A percentile compares a stretch with the other conserved stretches of the same genome.
Evolutionary conservation across 805 yeast genomes (phyloP).

Genomic region (Suhomyces canberraensis): DNA sequence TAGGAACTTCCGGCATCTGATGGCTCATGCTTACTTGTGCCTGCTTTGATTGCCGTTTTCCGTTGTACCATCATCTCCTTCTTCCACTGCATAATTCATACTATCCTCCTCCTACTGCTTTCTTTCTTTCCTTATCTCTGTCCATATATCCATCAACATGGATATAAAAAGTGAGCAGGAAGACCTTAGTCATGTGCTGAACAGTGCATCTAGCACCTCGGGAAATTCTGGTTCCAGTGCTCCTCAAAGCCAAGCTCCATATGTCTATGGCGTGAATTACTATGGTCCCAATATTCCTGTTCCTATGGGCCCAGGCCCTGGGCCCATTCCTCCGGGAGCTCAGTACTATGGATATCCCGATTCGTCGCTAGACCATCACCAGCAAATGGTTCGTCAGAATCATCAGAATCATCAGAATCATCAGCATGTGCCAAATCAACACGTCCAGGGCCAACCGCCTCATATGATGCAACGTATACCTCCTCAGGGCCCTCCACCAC

Average conservation of each 20-base stretch:
- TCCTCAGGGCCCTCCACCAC: background rate
- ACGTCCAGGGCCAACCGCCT: too few relatives aligned
- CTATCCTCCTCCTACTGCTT: too few relatives aligned
- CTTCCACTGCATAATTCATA: too few relatives aligned
- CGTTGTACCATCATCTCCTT: background rate
- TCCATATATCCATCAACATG: too few relatives aligned
- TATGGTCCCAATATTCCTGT: conserved; percentile 1
- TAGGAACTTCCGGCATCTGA: too few relatives aligned
- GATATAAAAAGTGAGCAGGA: conserved; percentile 1
- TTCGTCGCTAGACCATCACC: conserved; percentile 3
- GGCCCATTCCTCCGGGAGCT: conserved; percentile 1
- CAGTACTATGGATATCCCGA: conserved; percentile 2
- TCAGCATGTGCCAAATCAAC: background rate
- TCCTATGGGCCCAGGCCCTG: background rate
- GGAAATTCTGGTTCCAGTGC: background rate
- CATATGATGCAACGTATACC: background rate
- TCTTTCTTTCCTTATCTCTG: too few relatives aligned
- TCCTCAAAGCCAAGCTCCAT: background rate
- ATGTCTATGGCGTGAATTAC: background rate
- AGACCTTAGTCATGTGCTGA: background rate
- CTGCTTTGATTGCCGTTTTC: background rate
- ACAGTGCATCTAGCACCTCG: conserved; percentile 1
- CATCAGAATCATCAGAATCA: background rate
- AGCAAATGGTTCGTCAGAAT: conserved; percentile 1
- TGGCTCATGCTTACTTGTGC: too few relatives aligned